Evolutionary conservation across 306 rosid genomes (phyloP), one percentile per base, ranked within the genome.

Genomic region (Sphenostylis stenocarpa): DNA sequence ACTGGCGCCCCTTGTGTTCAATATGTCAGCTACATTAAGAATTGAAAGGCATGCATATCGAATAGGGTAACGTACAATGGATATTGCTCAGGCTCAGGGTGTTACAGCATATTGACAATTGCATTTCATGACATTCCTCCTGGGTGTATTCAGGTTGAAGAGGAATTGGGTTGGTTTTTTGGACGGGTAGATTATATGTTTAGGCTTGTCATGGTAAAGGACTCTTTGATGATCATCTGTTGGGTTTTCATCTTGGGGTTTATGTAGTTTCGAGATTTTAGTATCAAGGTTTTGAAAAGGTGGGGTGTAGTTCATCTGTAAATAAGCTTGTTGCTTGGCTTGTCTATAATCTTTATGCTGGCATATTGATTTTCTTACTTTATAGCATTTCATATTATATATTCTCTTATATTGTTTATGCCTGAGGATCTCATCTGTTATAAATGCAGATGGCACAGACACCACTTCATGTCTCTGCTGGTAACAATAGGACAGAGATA

Each of bases 381-480:
- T 36, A 41, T 70, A 51, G 41, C 15, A 39, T 26, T 77, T 10
- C 70, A n/a, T 77, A 5, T 41, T 76, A n/a, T n/a, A n/a, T n/a
- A 41, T 67, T 28, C 41, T 67, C 51, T 21, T 48, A 28, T 56
- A 67, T 26, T 53, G 14, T 19, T 13, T 62, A 71, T 64, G 15
- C 68, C n/a, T 53, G 81, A 67, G 29, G 81, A 45, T 69, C 21
- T 23, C 45, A 64, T 38, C 58, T 65, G 52, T 75, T 63, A 49
- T 43, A 38, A 52, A 84, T 85, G 81, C 88, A 94, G 98, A 94
- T 94, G 97, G 92, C 84, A 45, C 91, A 94, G 83, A 94, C 97
- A 53, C 98, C 98, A 8, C 96, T 94, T 67, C 98, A 94, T 78
- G 92, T 91, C 45, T 75, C 97, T 76, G 91, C 98, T 9, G 99